These are phyloP conservation scores for Globisporangium acanthophoron DNA, from an alignment of 352 stramenopile species.

Conservation along the genomic window DNA sequence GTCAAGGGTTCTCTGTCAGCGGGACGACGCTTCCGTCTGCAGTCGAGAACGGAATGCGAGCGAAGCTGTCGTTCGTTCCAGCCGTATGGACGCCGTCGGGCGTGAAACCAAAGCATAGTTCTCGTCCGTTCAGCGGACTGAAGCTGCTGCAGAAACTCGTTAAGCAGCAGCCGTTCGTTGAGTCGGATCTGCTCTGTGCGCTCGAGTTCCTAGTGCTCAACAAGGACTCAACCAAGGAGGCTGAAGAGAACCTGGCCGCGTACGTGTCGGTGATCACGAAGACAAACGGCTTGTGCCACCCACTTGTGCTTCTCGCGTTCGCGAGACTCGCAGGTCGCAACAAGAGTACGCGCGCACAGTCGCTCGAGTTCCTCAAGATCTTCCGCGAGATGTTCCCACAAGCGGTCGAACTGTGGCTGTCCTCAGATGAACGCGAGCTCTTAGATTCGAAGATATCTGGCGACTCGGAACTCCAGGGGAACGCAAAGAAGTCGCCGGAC, in stretches of 20 bases:
- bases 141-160: slow-evolving; percentile 39
- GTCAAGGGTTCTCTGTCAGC: slow-evolving; percentile 30
- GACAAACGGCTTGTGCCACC: slow-evolving; percentile 24
- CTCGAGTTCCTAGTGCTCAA: slow-evolving; percentile 51
- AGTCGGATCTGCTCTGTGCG: slow-evolving; percentile 43
- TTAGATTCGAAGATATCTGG: not conserved
- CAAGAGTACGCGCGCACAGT: slow-evolving; percentile 10
- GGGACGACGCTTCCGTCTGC: slow-evolving; percentile 23
- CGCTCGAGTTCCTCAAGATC: slow-evolving; percentile 32
- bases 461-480: not conserved
- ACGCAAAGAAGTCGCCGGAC: not conserved
- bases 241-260: slow-evolving; percentile 21
- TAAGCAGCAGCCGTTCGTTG: slow-evolving; percentile 21
- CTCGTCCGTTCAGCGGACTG: slow-evolving; percentile 43
- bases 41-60: slow-evolving; percentile 33
- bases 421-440: slow-evolving; percentile 19
- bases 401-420: slow-evolving; percentile 37
- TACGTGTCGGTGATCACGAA: slow-evolving; percentile 29
- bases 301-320: slow-evolving; percentile 50
- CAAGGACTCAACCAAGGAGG: slow-evolving; percentile 28
- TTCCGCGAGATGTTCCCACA: slow-evolving; percentile 54
- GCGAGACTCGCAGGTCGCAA: slow-evolving; percentile 26
- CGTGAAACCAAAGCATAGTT: slow-evolving; percentile 5
- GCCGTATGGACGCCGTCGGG: not conserved
- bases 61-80: slow-evolving; percentile 35